Evolutionary conservation across 2,329 filamentous ascomycete species (phyloP).

Genomic region (Fusarium equiseti): DNA sequence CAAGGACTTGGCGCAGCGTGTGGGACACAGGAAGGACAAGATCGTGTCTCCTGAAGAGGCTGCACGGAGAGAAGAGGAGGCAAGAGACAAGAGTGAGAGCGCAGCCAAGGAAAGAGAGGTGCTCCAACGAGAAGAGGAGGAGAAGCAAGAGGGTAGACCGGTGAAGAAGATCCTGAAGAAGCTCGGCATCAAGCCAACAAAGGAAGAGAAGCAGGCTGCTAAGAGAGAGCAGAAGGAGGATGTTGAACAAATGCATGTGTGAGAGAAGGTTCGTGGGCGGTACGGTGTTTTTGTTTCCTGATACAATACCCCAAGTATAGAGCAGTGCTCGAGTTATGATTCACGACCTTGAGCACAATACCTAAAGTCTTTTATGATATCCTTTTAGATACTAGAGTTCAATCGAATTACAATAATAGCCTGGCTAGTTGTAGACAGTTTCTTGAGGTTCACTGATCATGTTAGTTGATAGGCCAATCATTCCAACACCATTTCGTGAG

Average conservation of each 20-base stretch:
- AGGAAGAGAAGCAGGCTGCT: constrained; percentile 41
- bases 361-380: neutral
- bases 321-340: constrained; percentile 20
- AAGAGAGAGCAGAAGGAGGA: constrained; percentile 41
- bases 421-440: neutral
- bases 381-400: neutral
- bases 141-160: constrained; percentile 54
- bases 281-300: constrained; percentile 11
- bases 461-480: neutral
- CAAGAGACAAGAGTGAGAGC: constrained; percentile 71
- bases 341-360: constrained; percentile 12
- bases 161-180: constrained; percentile 56
- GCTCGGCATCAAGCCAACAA: constrained; percentile 52
- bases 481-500: neutral
- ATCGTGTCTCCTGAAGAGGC: constrained; percentile 71
- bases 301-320: constrained; percentile 33
- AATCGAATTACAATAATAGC: neutral
- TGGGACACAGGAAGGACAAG: constrained; percentile 68
- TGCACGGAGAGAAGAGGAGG: constrained; percentile 67
- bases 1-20: constrained; percentile 65
- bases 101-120: constrained; percentile 64
- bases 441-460: neutral
- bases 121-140: constrained; percentile 54
- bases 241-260: constrained; percentile 20
- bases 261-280: neutral